Conservation (phyloP, 2,329 filamentous ascomycete species). For the Paecilomyces variotii region DNA sequence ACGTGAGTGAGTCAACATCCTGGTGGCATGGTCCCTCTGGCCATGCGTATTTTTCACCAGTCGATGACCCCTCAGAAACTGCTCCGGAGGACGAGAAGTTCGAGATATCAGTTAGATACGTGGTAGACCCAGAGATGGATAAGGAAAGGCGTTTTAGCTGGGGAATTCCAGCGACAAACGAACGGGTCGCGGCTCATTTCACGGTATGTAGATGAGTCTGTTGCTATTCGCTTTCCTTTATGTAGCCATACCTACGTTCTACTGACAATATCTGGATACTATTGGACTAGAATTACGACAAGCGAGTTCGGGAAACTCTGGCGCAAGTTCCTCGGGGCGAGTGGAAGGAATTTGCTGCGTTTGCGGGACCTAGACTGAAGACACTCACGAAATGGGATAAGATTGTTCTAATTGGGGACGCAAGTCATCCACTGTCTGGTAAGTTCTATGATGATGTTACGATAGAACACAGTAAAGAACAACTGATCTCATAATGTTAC, state of each 20-base stretch:
- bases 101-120: conserved; percentile 33
- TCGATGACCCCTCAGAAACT: conserved; percentile 22
- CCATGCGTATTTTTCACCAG: conserved; percentile 36
- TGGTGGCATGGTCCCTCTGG: conserved; percentile 40
- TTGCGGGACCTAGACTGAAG: conserved; percentile 38
- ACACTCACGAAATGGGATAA: conserved; percentile 36
- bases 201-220: conserved; percentile 9
- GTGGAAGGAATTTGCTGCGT: conserved; percentile 44
- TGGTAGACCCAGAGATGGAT: conserved; percentile 18
- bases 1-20: conserved; percentile 24
- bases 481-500: neutral
- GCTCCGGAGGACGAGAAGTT: conserved; percentile 21
- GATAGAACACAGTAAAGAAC: neutral
- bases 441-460: neutral
- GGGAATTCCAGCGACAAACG: conserved; percentile 14
- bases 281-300: conserved; percentile 30
- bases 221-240: neutral
- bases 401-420: conserved; percentile 47
- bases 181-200: conserved; percentile 28
- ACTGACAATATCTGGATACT: neutral
- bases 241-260: neutral
- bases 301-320: conserved; percentile 33
- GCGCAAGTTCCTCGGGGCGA: conserved; percentile 26
- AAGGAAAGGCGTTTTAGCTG: conserved; percentile 11
- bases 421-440: conserved; percentile 48